A percentile compares a stretch with the other conserved stretches of the same genome.
Evolutionary conservation across 2,329 filamentous ascomycete species (phyloP).

Genomic region (Plenodomus tracheiphilus): DNA sequence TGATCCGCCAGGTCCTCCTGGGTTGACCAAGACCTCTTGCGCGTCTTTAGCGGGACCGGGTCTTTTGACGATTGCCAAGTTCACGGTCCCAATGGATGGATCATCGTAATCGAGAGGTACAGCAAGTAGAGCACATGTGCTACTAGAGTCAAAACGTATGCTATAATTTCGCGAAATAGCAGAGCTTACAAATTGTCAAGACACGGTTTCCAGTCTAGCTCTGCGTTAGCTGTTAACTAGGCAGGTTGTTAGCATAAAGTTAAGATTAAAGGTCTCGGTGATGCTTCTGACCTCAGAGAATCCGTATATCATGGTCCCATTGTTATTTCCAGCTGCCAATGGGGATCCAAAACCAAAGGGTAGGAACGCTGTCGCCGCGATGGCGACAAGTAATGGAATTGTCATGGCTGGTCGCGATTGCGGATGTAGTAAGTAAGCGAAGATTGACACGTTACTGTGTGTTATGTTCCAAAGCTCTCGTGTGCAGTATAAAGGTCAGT

Average conservation of each 20-base stretch:
- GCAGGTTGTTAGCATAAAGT: background rate
- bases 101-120: conserved; percentile 26
- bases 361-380: too few relatives aligned
- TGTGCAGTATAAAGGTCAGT: too few relatives aligned
- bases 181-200: background rate
- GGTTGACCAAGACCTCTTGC: conserved; percentile 22
- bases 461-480: too few relatives aligned
- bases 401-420: too few relatives aligned
- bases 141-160: background rate
- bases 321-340: background rate
- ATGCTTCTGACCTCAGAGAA: background rate
- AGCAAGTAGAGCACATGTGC: conserved; percentile 16
- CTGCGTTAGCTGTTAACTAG: background rate
- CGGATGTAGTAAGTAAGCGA: too few relatives aligned
- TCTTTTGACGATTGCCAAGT: conserved; percentile 18
- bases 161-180: background rate
- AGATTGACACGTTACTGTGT: too few relatives aligned
- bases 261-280: too few relatives aligned
- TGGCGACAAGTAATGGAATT: too few relatives aligned
- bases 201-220: background rate
- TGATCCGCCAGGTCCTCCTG: conserved; percentile 37
- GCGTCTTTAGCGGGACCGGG: conserved; percentile 6
- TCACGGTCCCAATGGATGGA: conserved; percentile 12
- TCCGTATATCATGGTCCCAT: conserved; percentile 1
- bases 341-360: background rate